Evolutionary conservation across 164 flowering plant genomes (phyloP), one percentile per base, ranked within the genome.

Genomic region (Warburgia ugandensis): DNA sequence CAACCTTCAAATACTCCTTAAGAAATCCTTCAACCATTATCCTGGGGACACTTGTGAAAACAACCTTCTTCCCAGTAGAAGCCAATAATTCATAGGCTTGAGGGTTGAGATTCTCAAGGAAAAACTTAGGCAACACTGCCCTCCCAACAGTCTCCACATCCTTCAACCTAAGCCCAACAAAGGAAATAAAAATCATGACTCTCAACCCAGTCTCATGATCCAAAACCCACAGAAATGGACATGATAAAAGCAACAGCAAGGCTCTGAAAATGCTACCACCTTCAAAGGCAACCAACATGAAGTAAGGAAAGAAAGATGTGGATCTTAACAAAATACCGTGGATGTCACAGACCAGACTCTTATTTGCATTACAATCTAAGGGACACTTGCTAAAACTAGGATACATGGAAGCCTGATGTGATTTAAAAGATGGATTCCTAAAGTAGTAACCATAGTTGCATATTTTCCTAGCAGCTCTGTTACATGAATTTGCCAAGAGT

Each of bases 81-180:
- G 62, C 68, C 51, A 75, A 56, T 1, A 72, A 71, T 40, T 84
- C 74, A 53, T 53, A 79, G 12, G 66, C 88, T n/a, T 74, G 71
- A 26, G 52, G 51, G 52, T 80, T 69, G 9, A 86, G 72, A 42
- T 79, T 72, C 55, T 86, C 95, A 10, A 86, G 73, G 39, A 67
- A 86, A 35, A 86, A 90, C 78, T 90, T 90, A 6, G 95, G 95
- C 64, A 86, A 53, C 45, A 90, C 94, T 7, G 95, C 77, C 40
- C 84, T 77, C 4, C 69, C 60, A 21, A 80, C 88, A 50, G 55
- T 70, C 17, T 77, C 74, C 70, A 86, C 66, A 47, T 69, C 73
- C 55, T 74, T 74, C 29, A 55, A 1, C 38, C 55, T 77, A 6
- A 90, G 78, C 65, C 97, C 95, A 67, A 76, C 72, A 59, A 86